phyloP scores from a whole-genome alignment of 116 monocot genomes.

The Iris pallida region DNA sequence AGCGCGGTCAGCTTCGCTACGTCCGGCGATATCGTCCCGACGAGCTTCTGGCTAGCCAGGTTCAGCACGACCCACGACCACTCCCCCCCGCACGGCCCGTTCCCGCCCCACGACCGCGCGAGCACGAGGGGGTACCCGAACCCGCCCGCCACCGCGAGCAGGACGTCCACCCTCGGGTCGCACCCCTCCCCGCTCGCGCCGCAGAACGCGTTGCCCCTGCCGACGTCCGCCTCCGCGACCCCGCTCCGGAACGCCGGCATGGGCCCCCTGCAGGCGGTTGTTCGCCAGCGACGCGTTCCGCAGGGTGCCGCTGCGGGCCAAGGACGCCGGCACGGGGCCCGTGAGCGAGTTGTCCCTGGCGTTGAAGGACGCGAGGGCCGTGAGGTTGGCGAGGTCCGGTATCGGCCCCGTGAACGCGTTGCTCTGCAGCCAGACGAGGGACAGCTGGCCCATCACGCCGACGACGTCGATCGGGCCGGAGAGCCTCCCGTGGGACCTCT shows the following conservation, averaged over 20 bases:
- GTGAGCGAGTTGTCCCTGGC: conserved; percentile 73
- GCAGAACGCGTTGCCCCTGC: conserved; percentile 73
- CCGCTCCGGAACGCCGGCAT: conserved; percentile 30
- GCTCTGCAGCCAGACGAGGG: conserved; percentile 20
- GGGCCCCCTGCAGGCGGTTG: conserved; percentile 78
- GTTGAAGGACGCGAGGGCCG: conserved; percentile 36
- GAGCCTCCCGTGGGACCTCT: conserved; percentile 34
- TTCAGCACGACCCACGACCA: conserved; percentile 57
- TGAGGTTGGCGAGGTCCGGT: conserved; percentile 31
- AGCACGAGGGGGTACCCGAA: conserved; percentile 62
- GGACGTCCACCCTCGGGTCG: conserved; percentile 31
- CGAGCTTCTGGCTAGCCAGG: conserved; percentile 45
- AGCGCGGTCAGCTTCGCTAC: conserved; percentile 53
- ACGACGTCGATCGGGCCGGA: conserved; percentile 63
- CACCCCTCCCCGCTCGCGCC: conserved; percentile 23
- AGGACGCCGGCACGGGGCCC: conserved; percentile 55
- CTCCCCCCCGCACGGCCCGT: conserved; percentile 47
- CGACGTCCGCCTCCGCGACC: conserved; percentile 6
- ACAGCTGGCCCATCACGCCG: conserved; percentile 27
- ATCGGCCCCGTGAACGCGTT: conserved; percentile 30
- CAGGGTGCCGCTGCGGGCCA: conserved; percentile 23
- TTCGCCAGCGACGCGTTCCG: conserved; percentile 49
- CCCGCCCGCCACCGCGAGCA: conserved; percentile 53
- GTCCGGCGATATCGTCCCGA: conserved; percentile 58
- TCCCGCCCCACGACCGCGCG: conserved; percentile 56